These are phyloP conservation scores for Mortierella claussenii DNA, from an alignment of 192 early-diverging fungal species.

Conservation along the genomic window DNA sequence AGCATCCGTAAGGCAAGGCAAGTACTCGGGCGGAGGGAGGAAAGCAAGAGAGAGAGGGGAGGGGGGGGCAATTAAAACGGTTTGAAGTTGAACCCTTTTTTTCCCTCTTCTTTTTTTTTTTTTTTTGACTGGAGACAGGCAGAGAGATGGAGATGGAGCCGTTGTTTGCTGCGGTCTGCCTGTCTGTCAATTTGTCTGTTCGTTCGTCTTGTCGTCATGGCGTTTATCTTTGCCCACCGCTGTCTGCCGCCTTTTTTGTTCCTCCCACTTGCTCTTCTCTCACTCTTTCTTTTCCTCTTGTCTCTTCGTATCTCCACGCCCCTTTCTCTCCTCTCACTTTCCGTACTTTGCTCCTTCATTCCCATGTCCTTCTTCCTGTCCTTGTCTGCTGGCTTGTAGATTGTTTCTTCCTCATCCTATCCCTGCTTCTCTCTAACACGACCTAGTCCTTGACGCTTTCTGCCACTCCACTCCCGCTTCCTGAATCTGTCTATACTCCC, in stretches of 20 bases:
- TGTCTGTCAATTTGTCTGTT: background rate
- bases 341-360: background rate
- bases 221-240: background rate
- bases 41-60: background rate
- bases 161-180: background rate
- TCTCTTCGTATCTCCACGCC: background rate
- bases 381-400: background rate
- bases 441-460: too few species aligned
- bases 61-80: conserved; percentile 1
- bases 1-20: background rate
- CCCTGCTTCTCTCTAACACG: too few species aligned
- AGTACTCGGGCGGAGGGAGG: background rate
- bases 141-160: background rate
- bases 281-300: background rate
- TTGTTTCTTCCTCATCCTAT: background rate
- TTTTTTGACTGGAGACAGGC: too few species aligned
- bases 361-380: background rate
- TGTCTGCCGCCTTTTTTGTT: background rate
- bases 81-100: conserved; percentile 16
- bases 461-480: too few species aligned
- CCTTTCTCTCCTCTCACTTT: background rate
- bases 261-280: background rate
- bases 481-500: too few species aligned
- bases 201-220: background rate
- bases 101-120: background rate